These are phyloP conservation scores for Aurantiochytrium sp. DNA, from an alignment of 108 stramenopile species.

Conservation along the genomic window DNA sequence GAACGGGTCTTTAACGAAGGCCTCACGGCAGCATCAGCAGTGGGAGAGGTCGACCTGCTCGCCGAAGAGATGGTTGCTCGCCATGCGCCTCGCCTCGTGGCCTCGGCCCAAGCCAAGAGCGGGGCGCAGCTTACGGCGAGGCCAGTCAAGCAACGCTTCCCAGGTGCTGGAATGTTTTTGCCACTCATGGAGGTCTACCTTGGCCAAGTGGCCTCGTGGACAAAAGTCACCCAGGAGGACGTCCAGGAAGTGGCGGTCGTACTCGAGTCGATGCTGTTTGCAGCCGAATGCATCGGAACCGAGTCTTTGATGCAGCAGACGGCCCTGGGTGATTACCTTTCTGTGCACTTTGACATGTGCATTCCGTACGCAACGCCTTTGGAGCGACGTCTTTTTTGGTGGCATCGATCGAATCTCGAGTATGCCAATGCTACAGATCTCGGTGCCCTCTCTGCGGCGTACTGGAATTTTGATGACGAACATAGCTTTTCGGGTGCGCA, in stretches of 20 bases:
- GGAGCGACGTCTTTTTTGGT: background rate
- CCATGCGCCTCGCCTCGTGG: background rate
- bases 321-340: background rate
- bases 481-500: background rate
- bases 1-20: background rate
- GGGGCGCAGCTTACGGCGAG: too few species aligned
- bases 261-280: background rate
- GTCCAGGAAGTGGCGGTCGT: background rate
- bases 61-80: background rate
- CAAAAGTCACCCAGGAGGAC: background rate
- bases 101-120: too few species aligned
- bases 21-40: background rate
- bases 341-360: background rate
- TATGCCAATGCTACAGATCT: slow-evolving; percentile 1
- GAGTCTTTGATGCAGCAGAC: background rate
- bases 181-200: background rate
- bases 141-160: background rate
- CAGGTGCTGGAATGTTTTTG: background rate
- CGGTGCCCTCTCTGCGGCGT: background rate
- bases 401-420: slow-evolving; percentile 8
- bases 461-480: background rate
- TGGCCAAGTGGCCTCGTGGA: background rate
- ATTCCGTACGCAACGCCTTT: background rate
- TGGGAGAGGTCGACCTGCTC: background rate
- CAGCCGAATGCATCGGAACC: background rate